phyloP scores from a whole-genome alignment of 306 rosid species.

The Cyamopsis tetragonoloba region DNA sequence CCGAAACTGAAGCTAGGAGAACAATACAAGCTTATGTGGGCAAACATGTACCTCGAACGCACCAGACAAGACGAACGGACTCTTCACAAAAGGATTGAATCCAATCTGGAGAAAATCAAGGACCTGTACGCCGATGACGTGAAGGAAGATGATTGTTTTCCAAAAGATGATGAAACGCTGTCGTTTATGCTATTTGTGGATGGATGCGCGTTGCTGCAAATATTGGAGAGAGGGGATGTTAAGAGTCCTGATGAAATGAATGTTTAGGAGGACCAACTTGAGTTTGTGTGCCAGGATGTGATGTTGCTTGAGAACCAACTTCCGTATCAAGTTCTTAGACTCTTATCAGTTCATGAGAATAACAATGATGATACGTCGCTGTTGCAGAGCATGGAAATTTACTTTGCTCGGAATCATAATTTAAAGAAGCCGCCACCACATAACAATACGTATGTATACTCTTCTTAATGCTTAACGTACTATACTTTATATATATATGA shows the following conservation, averaged over 20 bases:
- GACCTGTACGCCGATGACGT: not conserved
- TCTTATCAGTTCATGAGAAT: not conserved
- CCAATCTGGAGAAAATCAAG: not conserved
- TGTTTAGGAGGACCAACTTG: not conserved
- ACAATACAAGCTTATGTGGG: not conserved
- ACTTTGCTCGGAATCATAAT: too few species aligned
- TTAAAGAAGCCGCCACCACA: too few species aligned
- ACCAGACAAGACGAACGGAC: not conserved
- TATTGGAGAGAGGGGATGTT: not conserved
- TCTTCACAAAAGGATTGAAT: not conserved
- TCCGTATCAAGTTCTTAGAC: not conserved
- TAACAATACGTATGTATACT: too few species aligned
- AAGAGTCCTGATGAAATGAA: not conserved
- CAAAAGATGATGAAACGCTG: not conserved
- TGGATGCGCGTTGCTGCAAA: not conserved
- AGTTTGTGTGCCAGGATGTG: not conserved
- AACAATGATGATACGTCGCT: not conserved
- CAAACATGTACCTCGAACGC: not conserved
- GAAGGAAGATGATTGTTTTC: not conserved
- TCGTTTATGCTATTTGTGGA: not conserved
- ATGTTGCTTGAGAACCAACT: slow-evolving; percentile 17
- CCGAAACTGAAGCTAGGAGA: not conserved
- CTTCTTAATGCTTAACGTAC: too few species aligned
- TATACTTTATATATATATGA: too few species aligned
- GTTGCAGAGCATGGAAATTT: not conserved